Conservation (phyloP, 805 yeast genomes). For the Candida sphagnicola region DNA sequence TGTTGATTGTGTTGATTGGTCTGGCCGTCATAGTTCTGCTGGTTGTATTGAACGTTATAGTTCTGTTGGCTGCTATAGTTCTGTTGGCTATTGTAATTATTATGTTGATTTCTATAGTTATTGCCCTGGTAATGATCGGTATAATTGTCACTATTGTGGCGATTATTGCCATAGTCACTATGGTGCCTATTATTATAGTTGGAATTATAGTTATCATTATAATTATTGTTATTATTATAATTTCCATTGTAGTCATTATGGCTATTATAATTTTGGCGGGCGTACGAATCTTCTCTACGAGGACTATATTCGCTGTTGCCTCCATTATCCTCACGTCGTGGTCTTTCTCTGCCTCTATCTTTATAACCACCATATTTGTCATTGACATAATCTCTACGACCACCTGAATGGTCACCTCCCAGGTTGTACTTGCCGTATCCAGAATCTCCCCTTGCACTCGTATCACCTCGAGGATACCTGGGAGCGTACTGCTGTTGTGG, state of each 20-base stretch:
- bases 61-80: conserved; percentile 1
- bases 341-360: conserved; percentile 6
- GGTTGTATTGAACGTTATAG: not conserved
- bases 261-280: not conserved
- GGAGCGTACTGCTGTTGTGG: conserved; percentile 3
- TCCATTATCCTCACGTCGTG: not conserved
- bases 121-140: not conserved
- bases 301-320: not conserved
- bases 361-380: conserved; percentile 2
- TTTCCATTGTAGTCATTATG: conserved; percentile 6
- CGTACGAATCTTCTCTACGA: not conserved
- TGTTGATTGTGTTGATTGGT: not conserved
- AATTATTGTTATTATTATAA: conserved; percentile 8
- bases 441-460: not conserved
- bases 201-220: conserved; percentile 12
- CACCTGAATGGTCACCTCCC: not conserved
- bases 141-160: conserved; percentile 2
- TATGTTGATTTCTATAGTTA: conserved; percentile 14
- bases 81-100: conserved; percentile 10
- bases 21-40: conserved; percentile 3
- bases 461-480: not conserved
- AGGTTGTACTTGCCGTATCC: conserved; percentile 2
- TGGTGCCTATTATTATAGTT: not conserved
- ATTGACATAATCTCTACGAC: conserved; percentile 1
- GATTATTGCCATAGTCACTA: not conserved